Percentiles rank a stretch among this genome's conserved stretches.
Conservation (phyloP, 2,329 filamentous ascomycete species). For the Nectriaceae sp. region DNA sequence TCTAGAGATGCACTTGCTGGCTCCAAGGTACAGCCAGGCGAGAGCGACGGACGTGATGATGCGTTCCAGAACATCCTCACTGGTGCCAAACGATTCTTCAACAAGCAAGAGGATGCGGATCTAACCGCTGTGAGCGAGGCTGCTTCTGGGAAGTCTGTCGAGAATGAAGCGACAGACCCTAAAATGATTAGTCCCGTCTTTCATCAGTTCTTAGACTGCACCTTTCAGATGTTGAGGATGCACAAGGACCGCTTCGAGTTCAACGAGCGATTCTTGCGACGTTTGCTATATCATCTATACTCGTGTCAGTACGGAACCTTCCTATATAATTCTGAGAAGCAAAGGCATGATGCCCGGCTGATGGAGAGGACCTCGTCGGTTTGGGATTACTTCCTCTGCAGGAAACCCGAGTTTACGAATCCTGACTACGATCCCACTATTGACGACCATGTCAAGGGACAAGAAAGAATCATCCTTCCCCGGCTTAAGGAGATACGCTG, state of each 20-base stretch:
- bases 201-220: slow-evolving; percentile 94
- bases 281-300: slow-evolving; percentile 90
- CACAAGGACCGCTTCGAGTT: slow-evolving; percentile 90
- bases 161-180: slow-evolving; percentile 72
- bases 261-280: slow-evolving; percentile 88
- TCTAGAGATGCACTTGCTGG: slow-evolving; percentile 79
- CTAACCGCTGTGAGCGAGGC: slow-evolving; percentile 52
- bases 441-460: slow-evolving; percentile 77
- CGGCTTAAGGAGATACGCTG: slow-evolving; percentile 77
- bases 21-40: slow-evolving; percentile 61
- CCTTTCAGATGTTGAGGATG: slow-evolving; percentile 86
- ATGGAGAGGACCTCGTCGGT: slow-evolving; percentile 78
- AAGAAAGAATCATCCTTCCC: slow-evolving; percentile 84
- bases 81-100: slow-evolving; percentile 88
- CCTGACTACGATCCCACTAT: slow-evolving; percentile 72
- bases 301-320: slow-evolving; percentile 98
- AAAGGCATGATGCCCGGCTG: slow-evolving; percentile 71
- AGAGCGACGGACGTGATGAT: slow-evolving; percentile 65
- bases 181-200: slow-evolving; percentile 96
- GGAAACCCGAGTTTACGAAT: slow-evolving; percentile 81
- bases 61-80: slow-evolving; percentile 85
- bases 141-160: slow-evolving; percentile 42
- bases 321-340: slow-evolving; percentile 91
- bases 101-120: slow-evolving; percentile 68
- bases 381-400: slow-evolving; percentile 92